Base-by-base conservation (phyloP, 2,329 filamentous ascomycete species). In the Lecanicillium sp. region DNA sequence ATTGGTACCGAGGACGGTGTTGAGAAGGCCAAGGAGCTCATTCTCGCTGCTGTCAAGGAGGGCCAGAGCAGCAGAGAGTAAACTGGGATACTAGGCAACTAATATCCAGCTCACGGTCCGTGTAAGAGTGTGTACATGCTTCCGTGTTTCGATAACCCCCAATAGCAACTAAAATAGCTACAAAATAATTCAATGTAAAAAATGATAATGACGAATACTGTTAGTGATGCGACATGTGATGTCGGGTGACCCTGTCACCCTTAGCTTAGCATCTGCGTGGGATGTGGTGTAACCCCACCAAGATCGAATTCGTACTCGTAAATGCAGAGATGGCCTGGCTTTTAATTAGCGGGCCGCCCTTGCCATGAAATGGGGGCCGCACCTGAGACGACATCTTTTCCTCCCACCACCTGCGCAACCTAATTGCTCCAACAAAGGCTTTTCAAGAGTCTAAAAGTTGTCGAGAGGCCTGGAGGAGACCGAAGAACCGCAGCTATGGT, bases 1-100 rank as follows among this genome's bases (percentile, higher is more conserved):
- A 75, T 85, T 29, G 93, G 93, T 32, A 79, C 77, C 48, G 79
- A 79, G 61, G 86, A 89, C 14, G 89, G 87, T 11, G 81, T 95
- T 30, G 88, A 96, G 67, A 78, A 86, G 65, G 93, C 93, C 42
- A 90, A 86, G 71, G 83, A 95, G 51, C 75, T 95, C 63, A 96
- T 98, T 52, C 71, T 98, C 52, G 83, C 88, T 51, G 87, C 90
- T 54, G 86, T 97, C 10, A 75, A 78, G 46, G 81, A 84, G 49
- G 83, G 81, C 21, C 54, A 65, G 35, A 65, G 57, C 57, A 47
- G 27, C 37, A 32, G 44, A 38, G 44, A 47, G 21, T 47, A 40
- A 20, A 17, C 20, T 27, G 26, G 5, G 21, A 26, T 15, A 8
- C 7, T 29, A 29, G 26, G n/a, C n/a, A n/a, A n/a, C n/a, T n/a